Percentiles rank a stretch among this genome's conserved stretches.
phyloP scores from a whole-genome alignment of 805 yeast genomes.

The Sungouiella blattae region DNA sequence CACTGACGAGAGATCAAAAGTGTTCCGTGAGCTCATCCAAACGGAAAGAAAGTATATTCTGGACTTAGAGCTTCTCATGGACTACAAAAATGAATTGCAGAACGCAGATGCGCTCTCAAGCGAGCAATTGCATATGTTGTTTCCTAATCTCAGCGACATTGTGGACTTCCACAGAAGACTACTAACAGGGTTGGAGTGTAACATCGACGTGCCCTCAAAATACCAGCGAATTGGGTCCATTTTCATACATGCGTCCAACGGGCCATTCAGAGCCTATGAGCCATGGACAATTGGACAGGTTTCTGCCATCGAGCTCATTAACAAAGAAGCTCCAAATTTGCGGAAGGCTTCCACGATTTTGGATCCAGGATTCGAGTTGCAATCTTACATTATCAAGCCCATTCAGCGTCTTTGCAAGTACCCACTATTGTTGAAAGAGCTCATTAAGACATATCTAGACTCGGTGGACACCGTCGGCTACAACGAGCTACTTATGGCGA shows the following conservation, averaged over 20 bases:
- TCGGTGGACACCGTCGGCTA: constrained; percentile 27
- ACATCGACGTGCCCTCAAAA: constrained; percentile 67
- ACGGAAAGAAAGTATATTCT: constrained; percentile 92
- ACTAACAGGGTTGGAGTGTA: constrained; percentile 83
- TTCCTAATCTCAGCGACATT: constrained; percentile 80
- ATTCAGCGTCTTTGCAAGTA: constrained; percentile 95
- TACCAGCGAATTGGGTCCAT: constrained; percentile 86
- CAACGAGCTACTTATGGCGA: constrained; percentile 68
- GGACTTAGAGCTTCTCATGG: constrained; percentile 73
- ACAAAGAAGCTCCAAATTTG: constrained; percentile 57
- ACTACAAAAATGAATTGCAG: constrained; percentile 65
- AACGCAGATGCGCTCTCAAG: constrained; percentile 65
- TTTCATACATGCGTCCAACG: constrained; percentile 74
- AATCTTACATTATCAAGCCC: constrained; percentile 86
- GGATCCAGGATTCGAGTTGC: constrained; percentile 85
- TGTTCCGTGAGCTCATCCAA: constrained; percentile 77
- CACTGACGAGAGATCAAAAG: constrained; percentile 65
- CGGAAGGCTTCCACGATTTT: constrained; percentile 54
- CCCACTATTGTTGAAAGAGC: constrained; percentile 76
- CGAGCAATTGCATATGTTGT: constrained; percentile 75
- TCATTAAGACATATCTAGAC: constrained; percentile 55
- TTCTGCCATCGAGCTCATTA: constrained; percentile 79
- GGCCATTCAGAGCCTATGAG: constrained; percentile 84
- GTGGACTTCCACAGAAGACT: constrained; percentile 91
- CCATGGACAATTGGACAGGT: constrained; percentile 92